Evolutionary conservation across 805 yeast genomes (phyloP).

Genomic region (Wickerhamomyces strasburgensis): DNA sequence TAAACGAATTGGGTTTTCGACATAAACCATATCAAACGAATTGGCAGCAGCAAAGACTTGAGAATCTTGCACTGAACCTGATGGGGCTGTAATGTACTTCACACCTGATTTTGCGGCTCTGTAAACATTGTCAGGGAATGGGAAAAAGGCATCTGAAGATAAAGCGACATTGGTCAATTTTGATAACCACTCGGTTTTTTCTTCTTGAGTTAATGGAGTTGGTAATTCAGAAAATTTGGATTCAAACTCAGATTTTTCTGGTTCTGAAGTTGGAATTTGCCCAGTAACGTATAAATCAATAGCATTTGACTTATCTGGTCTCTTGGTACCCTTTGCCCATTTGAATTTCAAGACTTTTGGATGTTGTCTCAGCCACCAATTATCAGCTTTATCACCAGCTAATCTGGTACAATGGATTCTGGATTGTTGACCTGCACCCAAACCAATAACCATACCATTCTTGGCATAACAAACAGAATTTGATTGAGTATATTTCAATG

Average conservation of each 20-base stretch:
- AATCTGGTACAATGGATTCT: slow-evolving; percentile 98
- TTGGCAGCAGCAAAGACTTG: slow-evolving; percentile 96
- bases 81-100: slow-evolving; percentile 91
- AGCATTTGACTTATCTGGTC: slow-evolving; percentile 98
- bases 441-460: slow-evolving; percentile 98
- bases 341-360: slow-evolving; percentile 87
- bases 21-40: slow-evolving; percentile 82
- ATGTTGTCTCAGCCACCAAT: slow-evolving; percentile 99
- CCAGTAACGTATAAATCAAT: slow-evolving; percentile 89
- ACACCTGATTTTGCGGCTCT: slow-evolving; percentile 97
- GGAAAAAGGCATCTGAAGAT: slow-evolving; percentile 99
- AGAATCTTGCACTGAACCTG: slow-evolving; percentile 97
- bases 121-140: slow-evolving; percentile 98
- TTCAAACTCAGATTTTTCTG: slow-evolving; percentile 90
- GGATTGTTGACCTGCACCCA: slow-evolving; percentile 99
- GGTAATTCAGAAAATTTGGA: slow-evolving; percentile 84
- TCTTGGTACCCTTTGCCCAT: slow-evolving; percentile 98
- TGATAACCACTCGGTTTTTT: slow-evolving; percentile 81
- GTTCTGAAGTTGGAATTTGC: slow-evolving; percentile 87
- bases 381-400: slow-evolving; percentile 99
- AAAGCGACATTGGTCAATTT: slow-evolving; percentile 83
- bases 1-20: slow-evolving; percentile 94
- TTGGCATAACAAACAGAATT: slow-evolving; percentile 98
- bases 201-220: slow-evolving; percentile 71
- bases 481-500: slow-evolving; percentile 95